Percentiles rank a stretch among this genome's conserved stretches.
Evolutionary conservation across 1,284 basidiomycete genomes (phyloP).

Genomic region (Papiliotrema laurentii): DNA sequence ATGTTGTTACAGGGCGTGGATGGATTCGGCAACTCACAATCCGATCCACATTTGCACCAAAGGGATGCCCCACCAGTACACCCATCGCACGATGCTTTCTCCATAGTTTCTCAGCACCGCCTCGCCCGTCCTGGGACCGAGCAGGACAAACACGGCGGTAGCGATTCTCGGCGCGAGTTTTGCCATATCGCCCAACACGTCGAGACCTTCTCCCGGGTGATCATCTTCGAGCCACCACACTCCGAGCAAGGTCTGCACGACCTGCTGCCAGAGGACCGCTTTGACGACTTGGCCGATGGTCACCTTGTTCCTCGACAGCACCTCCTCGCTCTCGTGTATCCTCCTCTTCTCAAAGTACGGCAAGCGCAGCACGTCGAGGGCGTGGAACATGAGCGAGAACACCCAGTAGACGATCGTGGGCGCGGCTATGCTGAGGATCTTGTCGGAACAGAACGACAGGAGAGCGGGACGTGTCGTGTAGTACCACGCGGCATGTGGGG

Average conservation of each 20-base stretch:
- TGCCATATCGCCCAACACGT: constrained; percentile 47
- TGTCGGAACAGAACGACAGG: constrained; percentile 65
- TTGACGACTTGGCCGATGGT: constrained; percentile 64
- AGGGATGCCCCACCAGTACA: constrained; percentile 96
- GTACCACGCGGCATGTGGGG: constrained; percentile 49
- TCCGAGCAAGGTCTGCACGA: constrained; percentile 76
- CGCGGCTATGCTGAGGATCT: constrained; percentile 64
- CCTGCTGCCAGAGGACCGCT: constrained; percentile 80
- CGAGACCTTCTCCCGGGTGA: constrained; percentile 26
- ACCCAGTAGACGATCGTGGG: constrained; percentile 88
- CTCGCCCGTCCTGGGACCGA: constrained; percentile 46
- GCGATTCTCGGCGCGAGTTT: constrained; percentile 51
- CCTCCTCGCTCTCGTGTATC: constrained; percentile 82
- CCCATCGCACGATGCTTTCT: constrained; percentile 58
- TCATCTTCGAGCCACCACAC: constrained; percentile 63
- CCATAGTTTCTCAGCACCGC: constrained; percentile 52
- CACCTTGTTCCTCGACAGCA: constrained; percentile 70
- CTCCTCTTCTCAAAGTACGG: constrained; percentile 78
- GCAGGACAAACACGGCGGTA: constrained; percentile 49
- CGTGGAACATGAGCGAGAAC: constrained; percentile 73
- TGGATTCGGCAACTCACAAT: constrained; percentile 60
- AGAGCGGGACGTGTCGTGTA: constrained; percentile 59
- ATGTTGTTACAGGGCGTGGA: background rate
- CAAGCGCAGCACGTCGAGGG: constrained; percentile 69
- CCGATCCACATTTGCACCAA: constrained; percentile 68